Evolutionary conservation across 306 rosid genomes (phyloP), one percentile per base, ranked within the genome.

Genomic region (Castanopsis chinensis): DNA sequence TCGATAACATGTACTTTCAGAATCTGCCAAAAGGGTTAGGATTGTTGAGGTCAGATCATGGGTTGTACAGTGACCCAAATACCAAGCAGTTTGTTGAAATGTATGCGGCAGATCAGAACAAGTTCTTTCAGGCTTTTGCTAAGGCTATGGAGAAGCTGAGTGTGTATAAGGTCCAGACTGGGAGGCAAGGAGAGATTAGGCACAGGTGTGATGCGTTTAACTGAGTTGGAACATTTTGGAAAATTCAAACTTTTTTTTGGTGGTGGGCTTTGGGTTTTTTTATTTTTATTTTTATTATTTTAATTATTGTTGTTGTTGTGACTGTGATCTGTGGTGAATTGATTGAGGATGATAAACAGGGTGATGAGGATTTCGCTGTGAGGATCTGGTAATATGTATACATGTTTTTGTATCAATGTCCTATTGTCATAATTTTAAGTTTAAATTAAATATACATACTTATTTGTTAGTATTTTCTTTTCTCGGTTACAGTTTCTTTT

Each of bases 141-240:
- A 70, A 41, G 10, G 90, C 94, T 12, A 94, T 94, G 93, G 90
- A 86, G 90, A 94, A 94, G 90, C 86, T 94, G 17, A 85, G 98
- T 61, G 72, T 86, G 19, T 74, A 87, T 58, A 86, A 89, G 2
- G 87, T 94, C 13, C 55, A 86, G 35, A 90, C 96, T 0, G 97
- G 97, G 19, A 80, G 86, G 65, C 81, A 25, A 23, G 98, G 98
- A 23, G 97, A 94, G 87, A 92, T 94, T 80, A 85, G 98, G 58
- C 92, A 88, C 69, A 84, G 97, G 75, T 94, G 98, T 72, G 98
- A 94, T 79, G 91, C 84, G 68, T 68, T 92, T 69, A 94, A 94
- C 81, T 94, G 71, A 83, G 69, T 43, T 1, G 43, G 28, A 49
- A 49, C 53, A 49, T 49, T 49, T 49, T 35, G 41, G 35, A 19